These are phyloP conservation scores for Flaveria robusta DNA, from an alignment of 129 eudicot genomes.

Conservation along the genomic window DNA sequence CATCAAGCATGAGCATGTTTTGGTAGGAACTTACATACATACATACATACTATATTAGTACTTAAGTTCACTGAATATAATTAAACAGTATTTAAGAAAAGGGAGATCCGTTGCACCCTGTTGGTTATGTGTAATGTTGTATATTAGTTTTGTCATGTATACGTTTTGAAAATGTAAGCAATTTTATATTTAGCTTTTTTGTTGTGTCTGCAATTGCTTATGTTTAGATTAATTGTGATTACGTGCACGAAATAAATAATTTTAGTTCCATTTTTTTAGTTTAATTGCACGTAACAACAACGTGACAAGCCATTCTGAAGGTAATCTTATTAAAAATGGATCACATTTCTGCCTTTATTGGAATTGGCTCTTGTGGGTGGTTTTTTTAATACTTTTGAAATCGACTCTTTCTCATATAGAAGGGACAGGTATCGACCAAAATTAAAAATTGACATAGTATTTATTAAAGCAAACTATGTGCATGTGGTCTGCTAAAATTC, in stretches of 20 bases:
- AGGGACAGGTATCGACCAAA: background rate
- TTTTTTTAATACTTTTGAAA: no score
- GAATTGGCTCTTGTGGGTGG: background rate
- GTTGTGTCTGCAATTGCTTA: background rate
- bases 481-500: no score
- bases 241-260: slow-evolving; percentile 10
- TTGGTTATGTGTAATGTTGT: slow-evolving; percentile 30
- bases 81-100: background rate
- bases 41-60: background rate
- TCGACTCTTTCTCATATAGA: background rate
- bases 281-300: slow-evolving; percentile 19
- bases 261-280: background rate
- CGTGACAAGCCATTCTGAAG: background rate
- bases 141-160: slow-evolving; percentile 35
- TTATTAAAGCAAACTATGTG: no score
- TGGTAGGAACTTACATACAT: background rate
- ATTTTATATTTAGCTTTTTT: background rate
- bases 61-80: slow-evolving; percentile 9
- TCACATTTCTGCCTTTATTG: background rate
- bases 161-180: slow-evolving; percentile 1
- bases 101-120: background rate
- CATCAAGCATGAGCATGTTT: background rate
- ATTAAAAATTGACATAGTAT: no score
- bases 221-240: background rate
- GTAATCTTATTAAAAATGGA: background rate